Percentiles rank a stretch among this genome's conserved stretches.
phyloP scores from a whole-genome alignment of 179 eudicot genomes.

The Drosera spatulata region DNA sequence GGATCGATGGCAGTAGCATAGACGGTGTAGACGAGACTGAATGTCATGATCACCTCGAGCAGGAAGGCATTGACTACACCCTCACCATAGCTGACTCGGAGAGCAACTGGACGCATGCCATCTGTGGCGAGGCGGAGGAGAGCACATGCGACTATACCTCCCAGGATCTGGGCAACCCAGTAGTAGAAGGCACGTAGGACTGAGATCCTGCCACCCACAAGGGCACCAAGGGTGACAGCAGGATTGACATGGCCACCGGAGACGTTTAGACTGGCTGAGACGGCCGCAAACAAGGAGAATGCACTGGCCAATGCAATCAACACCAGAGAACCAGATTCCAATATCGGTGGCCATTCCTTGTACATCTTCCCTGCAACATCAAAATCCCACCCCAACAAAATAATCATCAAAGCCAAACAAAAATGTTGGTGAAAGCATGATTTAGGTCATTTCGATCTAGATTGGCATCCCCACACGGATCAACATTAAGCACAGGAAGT shows the following conservation, averaged over 20 bases:
- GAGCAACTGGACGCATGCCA: neutral
- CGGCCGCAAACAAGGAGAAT: conserved; percentile 66
- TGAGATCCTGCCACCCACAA: conserved; percentile 79
- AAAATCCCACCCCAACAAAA: neutral
- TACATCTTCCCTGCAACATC: conserved; percentile 52
- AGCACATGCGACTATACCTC: conserved; percentile 59
- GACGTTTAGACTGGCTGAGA: conserved; percentile 66
- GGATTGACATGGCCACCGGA: conserved; percentile 94
- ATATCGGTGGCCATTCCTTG: conserved; percentile 17
- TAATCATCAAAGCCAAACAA: neutral
- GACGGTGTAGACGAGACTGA: no score
- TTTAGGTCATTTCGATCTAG: neutral
- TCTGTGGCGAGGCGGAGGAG: conserved; percentile 54
- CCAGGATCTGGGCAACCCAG: conserved; percentile 80
- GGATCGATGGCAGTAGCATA: no score
- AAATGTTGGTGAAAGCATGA: neutral
- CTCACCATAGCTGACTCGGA: no score
- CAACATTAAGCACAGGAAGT: no score
- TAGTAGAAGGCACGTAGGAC: conserved; percentile 62
- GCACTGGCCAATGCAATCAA: conserved; percentile 68
- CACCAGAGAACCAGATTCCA: conserved; percentile 42
- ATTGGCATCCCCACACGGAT: no score
- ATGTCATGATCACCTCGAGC: no score
- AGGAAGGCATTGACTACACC: no score
- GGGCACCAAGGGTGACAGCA: conserved; percentile 82